Evolutionary conservation across 129 eudicot species (phyloP).

Genomic region (Tagetes patula): DNA sequence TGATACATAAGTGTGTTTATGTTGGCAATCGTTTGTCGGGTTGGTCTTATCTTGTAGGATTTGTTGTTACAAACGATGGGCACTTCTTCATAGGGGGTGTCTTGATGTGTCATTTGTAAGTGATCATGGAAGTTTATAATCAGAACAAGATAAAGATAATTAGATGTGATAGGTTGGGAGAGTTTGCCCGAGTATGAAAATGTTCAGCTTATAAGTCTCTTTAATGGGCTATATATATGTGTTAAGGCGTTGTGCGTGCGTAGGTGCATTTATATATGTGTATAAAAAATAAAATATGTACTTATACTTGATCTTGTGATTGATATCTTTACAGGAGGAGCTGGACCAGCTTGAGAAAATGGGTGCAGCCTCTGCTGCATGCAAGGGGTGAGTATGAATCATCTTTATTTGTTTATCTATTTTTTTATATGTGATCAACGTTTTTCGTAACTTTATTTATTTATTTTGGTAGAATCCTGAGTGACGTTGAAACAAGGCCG

Average conservation of each 20-base stretch:
- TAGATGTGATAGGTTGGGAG: not conserved
- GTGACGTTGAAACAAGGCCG: conserved; percentile 60
- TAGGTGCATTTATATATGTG: not conserved
- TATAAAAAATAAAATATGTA: not conserved
- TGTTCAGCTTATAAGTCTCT: not conserved
- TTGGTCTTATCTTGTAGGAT: not conserved
- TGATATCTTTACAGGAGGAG: conserved; percentile 60
- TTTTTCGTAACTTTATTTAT: conserved; percentile 17
- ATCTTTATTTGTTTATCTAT: not conserved
- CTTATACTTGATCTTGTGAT: conserved; percentile 13
- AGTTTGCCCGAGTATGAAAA: not conserved
- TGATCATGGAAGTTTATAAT: not conserved
- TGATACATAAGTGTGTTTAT: not conserved
- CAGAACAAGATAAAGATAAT: not conserved
- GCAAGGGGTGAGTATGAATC: conserved; percentile 72
- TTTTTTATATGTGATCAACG: not conserved
- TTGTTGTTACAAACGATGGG: not conserved
- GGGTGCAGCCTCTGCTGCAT: conserved; percentile 71
- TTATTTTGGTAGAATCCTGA: conserved; percentile 44
- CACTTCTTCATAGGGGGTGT: not conserved
- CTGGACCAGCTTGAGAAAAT: conserved; percentile 73
- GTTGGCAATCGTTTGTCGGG: not conserved
- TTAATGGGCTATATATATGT: not conserved
- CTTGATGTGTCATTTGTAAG: not conserved
- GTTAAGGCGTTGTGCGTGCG: not conserved